Conservation (phyloP, 345 rosid genomes). For the Lepidium didymum region DNA sequence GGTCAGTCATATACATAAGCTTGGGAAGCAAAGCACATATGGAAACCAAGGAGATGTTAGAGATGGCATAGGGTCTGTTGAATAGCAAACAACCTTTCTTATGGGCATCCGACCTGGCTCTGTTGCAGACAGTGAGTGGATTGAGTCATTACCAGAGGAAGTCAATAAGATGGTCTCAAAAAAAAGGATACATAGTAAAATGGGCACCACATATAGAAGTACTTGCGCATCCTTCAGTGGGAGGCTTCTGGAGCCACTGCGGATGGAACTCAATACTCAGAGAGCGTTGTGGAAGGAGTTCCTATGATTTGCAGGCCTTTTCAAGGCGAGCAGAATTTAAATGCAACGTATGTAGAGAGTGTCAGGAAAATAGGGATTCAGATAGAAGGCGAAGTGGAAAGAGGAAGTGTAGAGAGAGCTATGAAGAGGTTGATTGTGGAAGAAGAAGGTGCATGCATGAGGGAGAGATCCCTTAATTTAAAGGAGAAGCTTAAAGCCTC, state of each 20-base stretch:
- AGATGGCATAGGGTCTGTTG: slow-evolving; percentile 28
- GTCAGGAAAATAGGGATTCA: slow-evolving; percentile 12
- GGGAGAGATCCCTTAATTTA: neutral
- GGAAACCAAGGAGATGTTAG: slow-evolving; percentile 5
- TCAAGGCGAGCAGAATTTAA: slow-evolving; percentile 27
- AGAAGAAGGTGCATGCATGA: slow-evolving; percentile 7
- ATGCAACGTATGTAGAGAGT: slow-evolving; percentile 12
- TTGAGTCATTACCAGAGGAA: slow-evolving; percentile 12
- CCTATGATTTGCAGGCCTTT: slow-evolving; percentile 33
- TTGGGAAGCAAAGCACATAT: slow-evolving; percentile 43
- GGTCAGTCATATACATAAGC: slow-evolving; percentile 52
- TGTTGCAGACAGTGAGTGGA: neutral
- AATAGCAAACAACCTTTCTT: slow-evolving; percentile 29
- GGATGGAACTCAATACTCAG: slow-evolving; percentile 36
- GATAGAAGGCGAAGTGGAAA: neutral
- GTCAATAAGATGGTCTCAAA: neutral
- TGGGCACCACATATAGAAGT: slow-evolving; percentile 32
- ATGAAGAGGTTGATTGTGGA: neutral
- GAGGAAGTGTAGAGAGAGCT: neutral
- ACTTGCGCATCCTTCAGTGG: slow-evolving; percentile 21
- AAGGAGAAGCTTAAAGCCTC: slow-evolving; percentile 1
- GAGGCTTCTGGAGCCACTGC: slow-evolving; percentile 34
- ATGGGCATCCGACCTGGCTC: slow-evolving; percentile 24
- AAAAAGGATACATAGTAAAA: slow-evolving; percentile 18
- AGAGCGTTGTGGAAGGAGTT: slow-evolving; percentile 28